Percentiles rank a stretch among this genome's conserved stretches.
Conservation (phyloP, 1,284 basidiomycete species). For the Inonotus hispidus region DNA sequence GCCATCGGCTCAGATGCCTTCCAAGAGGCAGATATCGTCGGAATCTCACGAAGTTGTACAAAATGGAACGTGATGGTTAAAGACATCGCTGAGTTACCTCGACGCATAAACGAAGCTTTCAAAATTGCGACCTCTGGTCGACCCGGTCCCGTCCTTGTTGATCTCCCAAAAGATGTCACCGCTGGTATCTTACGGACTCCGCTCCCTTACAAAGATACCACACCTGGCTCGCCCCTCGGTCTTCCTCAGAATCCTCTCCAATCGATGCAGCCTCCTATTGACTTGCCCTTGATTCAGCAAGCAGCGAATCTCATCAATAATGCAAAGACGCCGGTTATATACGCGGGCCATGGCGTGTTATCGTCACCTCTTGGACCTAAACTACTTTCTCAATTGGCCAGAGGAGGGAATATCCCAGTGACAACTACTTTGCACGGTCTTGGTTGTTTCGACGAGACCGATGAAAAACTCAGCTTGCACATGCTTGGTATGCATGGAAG, state of each 20-base stretch:
- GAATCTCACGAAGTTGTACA: constrained; percentile 94
- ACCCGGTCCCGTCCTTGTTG: constrained; percentile 95
- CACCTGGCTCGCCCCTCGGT: constrained; percentile 74
- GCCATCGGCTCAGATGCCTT: constrained; percentile 97
- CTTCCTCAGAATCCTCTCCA: constrained; percentile 75
- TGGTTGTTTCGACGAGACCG: constrained; percentile 90
- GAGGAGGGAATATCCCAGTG: constrained; percentile 91
- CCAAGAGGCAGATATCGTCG: constrained; percentile 96
- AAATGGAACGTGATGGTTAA: constrained; percentile 99
- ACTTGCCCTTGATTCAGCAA: constrained; percentile 66
- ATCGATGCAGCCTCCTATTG: constrained; percentile 51
- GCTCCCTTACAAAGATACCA: constrained; percentile 84
- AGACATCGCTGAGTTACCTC: constrained; percentile 90
- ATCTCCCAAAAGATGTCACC: constrained; percentile 96
- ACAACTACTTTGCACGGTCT: constrained; percentile 96
- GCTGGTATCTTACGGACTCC: constrained; percentile 86
- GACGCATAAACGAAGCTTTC: constrained; percentile 98
- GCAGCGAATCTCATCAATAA: constrained; percentile 91
- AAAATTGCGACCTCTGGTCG: constrained; percentile 97
- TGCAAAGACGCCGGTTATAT: constrained; percentile 89
- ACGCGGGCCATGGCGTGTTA: constrained; percentile 91
- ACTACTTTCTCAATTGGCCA: constrained; percentile 76
- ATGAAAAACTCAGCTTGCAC: constrained; percentile 82
- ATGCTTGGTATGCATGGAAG: constrained; percentile 99
- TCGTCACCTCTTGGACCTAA: constrained; percentile 79